Percentiles rank a stretch among this genome's conserved stretches.
These are phyloP conservation scores for Centrapalus pauciflorus DNA, from an alignment of 129 eudicot genomes.

Conservation along the genomic window DNA sequence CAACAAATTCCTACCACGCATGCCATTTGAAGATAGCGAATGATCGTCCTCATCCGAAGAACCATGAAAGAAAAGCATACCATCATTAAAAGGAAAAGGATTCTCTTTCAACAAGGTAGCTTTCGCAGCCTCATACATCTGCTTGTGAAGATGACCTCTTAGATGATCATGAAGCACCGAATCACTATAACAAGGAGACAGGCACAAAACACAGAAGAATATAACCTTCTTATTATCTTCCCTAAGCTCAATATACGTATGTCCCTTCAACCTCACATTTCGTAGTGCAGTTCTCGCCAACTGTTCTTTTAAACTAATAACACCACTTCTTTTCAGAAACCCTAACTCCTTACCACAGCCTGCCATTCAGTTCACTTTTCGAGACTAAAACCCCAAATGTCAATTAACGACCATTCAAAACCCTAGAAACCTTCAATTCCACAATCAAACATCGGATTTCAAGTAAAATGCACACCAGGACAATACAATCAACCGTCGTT, in stretches of 20 bases:
- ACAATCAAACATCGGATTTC: constrained; percentile 7
- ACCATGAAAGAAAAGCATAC: constrained; percentile 65
- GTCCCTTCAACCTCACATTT: constrained; percentile 69
- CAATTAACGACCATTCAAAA: neutral
- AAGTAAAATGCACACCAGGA: neutral
- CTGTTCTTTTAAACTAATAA: constrained; percentile 55
- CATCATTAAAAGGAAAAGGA: constrained; percentile 94
- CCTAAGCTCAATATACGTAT: constrained; percentile 76
- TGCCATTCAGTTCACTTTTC: constrained; percentile 31
- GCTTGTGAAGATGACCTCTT: constrained; percentile 62
- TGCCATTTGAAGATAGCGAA: constrained; percentile 8
- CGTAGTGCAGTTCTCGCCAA: constrained; percentile 50
- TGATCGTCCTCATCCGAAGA: constrained; percentile 25
- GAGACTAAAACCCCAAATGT: constrained; percentile 2
- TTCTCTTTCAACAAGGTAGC: constrained; percentile 67
- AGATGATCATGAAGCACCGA: constrained; percentile 66
- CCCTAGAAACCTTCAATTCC: constrained; percentile 17
- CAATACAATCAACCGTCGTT: neutral
- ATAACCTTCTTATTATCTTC: constrained; percentile 73
- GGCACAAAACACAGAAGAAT: constrained; percentile 78
- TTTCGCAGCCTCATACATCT: constrained; percentile 62
- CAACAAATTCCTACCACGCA: constrained; percentile 10
- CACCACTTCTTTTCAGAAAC: constrained; percentile 24
- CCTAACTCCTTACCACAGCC: constrained; percentile 57
- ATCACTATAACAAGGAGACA: constrained; percentile 79